Conservation (phyloP, 148 eudicot species). For the Vaccinium myrtillus region DNA sequence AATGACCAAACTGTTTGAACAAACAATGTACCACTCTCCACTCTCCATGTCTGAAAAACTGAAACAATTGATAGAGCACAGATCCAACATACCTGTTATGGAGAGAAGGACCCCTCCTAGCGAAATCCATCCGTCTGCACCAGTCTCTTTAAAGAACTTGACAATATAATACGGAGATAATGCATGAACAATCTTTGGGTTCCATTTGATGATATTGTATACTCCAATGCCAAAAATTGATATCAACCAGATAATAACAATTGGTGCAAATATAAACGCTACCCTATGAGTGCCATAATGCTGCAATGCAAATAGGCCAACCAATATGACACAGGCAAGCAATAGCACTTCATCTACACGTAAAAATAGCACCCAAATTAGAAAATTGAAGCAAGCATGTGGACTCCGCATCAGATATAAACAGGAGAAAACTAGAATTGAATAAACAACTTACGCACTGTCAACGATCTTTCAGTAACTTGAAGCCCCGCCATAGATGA, state of each 20-base stretch:
- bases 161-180: slow-evolving; percentile 84
- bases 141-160: slow-evolving; percentile 69
- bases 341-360: slow-evolving; percentile 54
- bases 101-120: slow-evolving; percentile 92
- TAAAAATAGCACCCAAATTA: slow-evolving; percentile 7
- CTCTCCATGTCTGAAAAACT: slow-evolving; percentile 7
- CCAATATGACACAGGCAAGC: slow-evolving; percentile 74
- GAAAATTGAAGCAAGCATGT: slow-evolving; percentile 7
- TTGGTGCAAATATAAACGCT: slow-evolving; percentile 87
- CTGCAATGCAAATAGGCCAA: slow-evolving; percentile 91
- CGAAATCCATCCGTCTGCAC: slow-evolving; percentile 88
- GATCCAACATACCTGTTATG: slow-evolving; percentile 62
- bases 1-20: not conserved
- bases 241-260: slow-evolving; percentile 77
- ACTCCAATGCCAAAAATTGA: slow-evolving; percentile 74
- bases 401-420: not conserved
- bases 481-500: slow-evolving; percentile 92
- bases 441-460: slow-evolving; percentile 46
- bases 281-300: slow-evolving; percentile 93
- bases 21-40: not conserved
- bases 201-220: slow-evolving; percentile 76
- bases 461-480: slow-evolving; percentile 37
- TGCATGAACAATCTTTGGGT: slow-evolving; percentile 71
- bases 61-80: slow-evolving; percentile 7
- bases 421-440: slow-evolving; percentile 3